These are phyloP conservation scores for Steccherinum ochraceum DNA, from an alignment of 768 basidiomycete genomes.

Conservation along the genomic window DNA sequence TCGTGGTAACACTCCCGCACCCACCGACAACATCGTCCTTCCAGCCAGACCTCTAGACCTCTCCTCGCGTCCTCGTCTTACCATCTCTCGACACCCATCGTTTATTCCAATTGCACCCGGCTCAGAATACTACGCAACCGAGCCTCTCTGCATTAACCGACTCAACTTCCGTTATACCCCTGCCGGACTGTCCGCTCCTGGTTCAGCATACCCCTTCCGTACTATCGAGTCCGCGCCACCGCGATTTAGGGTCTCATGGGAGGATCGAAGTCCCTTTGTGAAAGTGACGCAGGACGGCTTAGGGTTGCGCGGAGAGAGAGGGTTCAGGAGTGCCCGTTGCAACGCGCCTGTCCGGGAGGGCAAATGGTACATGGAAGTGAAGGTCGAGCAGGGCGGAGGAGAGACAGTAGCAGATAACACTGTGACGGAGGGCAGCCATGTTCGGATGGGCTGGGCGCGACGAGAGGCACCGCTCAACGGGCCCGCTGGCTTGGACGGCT, in stretches of 20 bases:
- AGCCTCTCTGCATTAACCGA: conserved; percentile 66
- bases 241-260: conserved; percentile 76
- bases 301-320: conserved; percentile 73
- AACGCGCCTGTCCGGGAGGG: conserved; percentile 89
- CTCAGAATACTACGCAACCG: conserved; percentile 59
- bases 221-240: conserved; percentile 78
- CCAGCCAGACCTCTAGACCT: conserved; percentile 58
- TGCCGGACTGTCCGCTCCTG: conserved; percentile 63
- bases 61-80: conserved; percentile 61
- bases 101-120: conserved; percentile 55
- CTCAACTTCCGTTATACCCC: conserved; percentile 77
- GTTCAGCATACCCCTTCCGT: conserved; percentile 56
- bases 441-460: conserved; percentile 87
- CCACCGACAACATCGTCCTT: conserved; percentile 43
- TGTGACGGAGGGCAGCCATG: conserved; percentile 65
- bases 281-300: conserved; percentile 76
- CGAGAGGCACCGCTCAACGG: conserved; percentile 92
- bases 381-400: conserved; percentile 69
- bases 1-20: conserved; percentile 24
- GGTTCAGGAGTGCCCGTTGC: conserved; percentile 84
- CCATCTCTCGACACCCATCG: conserved; percentile 66
- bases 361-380: conserved; percentile 91
- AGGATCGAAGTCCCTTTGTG: conserved; percentile 80
- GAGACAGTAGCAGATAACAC: conserved; percentile 44
- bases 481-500: conserved; percentile 90